A percentile compares a stretch with the other conserved stretches of the same genome.
phyloP scores from a whole-genome alignment of 257 asterid species.

The Cynanchum wilfordii region DNA sequence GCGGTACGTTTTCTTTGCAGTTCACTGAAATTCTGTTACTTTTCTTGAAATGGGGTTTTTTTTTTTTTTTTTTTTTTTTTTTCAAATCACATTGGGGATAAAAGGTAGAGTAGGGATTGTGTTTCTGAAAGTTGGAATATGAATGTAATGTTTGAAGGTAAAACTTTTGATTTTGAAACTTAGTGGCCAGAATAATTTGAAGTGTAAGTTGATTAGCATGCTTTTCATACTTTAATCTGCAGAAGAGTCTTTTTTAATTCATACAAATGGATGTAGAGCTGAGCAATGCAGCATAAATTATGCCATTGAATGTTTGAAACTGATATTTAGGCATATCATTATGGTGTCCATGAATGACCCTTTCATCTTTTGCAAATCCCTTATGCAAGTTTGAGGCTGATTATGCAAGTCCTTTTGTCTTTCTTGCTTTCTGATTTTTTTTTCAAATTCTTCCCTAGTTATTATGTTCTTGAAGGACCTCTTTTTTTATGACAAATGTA shows the following conservation, averaged over 20 bases:
- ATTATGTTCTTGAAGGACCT: neutral
- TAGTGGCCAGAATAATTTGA: neutral
- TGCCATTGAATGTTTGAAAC: too few species aligned
- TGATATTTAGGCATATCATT: neutral
- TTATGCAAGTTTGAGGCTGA: neutral
- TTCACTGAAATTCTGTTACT: neutral
- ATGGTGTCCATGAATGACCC: too few species aligned
- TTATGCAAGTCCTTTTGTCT: neutral
- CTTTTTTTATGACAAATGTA: constrained; percentile 15
- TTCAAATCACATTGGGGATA: too few species aligned
- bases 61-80: neutral
- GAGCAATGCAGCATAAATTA: neutral
- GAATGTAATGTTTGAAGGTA: neutral
- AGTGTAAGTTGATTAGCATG: neutral
- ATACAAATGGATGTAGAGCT: too few species aligned
- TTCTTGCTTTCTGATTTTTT: neutral
- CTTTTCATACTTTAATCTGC: neutral
- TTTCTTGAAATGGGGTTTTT: neutral
- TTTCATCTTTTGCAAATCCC: neutral
- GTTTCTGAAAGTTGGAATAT: neutral
- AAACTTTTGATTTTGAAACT: neutral
- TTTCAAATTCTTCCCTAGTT: neutral
- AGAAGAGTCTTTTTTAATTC: neutral
- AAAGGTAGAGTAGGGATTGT: too few species aligned
- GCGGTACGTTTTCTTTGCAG: constrained; percentile 34